Evolutionary conservation across 805 yeast genomes (phyloP), one percentile per base, ranked within the genome.

Genomic region (Candida loeiensis): DNA sequence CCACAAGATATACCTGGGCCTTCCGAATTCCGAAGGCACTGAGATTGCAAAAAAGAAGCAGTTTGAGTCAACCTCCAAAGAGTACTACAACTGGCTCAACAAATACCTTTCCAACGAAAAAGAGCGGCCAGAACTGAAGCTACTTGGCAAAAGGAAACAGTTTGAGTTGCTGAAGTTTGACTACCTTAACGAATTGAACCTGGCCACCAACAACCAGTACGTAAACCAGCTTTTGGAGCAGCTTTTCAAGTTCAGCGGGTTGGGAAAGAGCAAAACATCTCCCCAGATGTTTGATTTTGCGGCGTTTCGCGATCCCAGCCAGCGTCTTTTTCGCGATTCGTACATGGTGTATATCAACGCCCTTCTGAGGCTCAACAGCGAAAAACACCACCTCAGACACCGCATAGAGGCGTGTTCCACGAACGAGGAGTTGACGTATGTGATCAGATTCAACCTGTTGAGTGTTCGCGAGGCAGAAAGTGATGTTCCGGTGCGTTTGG

Each of bases 111-210:
- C 72, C 3, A 66, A 67, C 44, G 74, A 67, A 39, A 69, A 66
- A 45, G 74, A 66, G 26, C 51, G 72, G 38, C 70, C 73, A 0
- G 69, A 63, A 36, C 63, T 63, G 62, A 64, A 64, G 44, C 50
- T 63, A 16, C 46, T 71, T 14, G 39, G 44, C 16, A 65, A 66
- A 44, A 49, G 69, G 20, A 60, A 69, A 37, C 45, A 46, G 0
- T 74, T 69, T 48, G 77, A 74, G 43, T 48, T 71, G 1, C 58
- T 66, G 9, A 68, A 75, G 41, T 63, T 70, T 39, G 76, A 73
- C 37, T 75, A 75, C 51, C 58, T 68, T 49, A 69, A 67, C 45
- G 64, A 61, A 29, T 50, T 75, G 36, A 65, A 60, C 24, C 49
- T 53, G 39, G 53, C 64, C 6, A 51, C 61, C 7, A 68, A 67